Evolutionary conservation across 306 rosid genomes (phyloP).

Genomic region (Glycine soja): DNA sequence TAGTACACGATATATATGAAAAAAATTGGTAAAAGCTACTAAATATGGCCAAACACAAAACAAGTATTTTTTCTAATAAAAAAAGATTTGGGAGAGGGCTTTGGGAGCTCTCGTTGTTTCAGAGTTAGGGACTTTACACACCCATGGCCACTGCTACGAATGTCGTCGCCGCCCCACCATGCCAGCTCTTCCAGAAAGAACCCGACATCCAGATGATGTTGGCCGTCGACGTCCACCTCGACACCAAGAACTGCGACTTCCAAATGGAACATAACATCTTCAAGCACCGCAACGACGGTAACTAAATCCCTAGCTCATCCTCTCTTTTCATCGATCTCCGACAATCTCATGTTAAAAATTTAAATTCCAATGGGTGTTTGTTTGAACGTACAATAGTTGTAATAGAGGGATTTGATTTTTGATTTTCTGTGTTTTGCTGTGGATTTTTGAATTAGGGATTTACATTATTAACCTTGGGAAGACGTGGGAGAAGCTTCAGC

Average conservation of each 20-base stretch:
- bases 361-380: neutral
- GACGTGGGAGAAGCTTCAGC: constrained; percentile 82
- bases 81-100: too few species aligned
- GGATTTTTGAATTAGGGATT: constrained; percentile 56
- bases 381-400: neutral
- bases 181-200: constrained; percentile 79
- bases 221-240: constrained; percentile 86
- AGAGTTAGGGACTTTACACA: neutral
- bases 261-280: constrained; percentile 94
- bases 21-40: too few species aligned
- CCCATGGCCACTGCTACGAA: constrained; percentile 61
- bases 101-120: neutral
- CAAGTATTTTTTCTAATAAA: too few species aligned
- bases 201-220: constrained; percentile 88
- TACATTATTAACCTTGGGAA: constrained; percentile 83
- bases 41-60: too few species aligned
- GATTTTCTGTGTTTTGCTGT: constrained; percentile 4
- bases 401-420: neutral
- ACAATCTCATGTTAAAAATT: too few species aligned
- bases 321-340: too few species aligned
- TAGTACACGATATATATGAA: too few species aligned
- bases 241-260: constrained; percentile 82
- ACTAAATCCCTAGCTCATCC: neutral
- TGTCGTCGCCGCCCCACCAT: constrained; percentile 55
- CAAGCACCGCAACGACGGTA: constrained; percentile 92